A percentile compares a stretch with the other conserved stretches of the same genome.
Evolutionary conservation across 2,329 filamentous ascomycete species (phyloP).

Genomic region (Monosporascus sp.): DNA sequence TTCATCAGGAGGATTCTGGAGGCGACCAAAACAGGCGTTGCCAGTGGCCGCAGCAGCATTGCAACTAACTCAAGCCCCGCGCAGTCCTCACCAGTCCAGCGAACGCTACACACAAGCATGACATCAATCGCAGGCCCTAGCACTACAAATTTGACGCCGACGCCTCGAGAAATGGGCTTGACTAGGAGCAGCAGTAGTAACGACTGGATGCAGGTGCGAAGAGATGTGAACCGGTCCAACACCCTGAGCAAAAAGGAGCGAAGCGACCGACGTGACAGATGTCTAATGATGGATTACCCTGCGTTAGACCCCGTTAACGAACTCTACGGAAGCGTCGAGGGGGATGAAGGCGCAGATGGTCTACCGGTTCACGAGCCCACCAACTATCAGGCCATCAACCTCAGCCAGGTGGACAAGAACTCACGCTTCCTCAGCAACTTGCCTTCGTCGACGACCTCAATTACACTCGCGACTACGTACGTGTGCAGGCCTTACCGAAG

Average conservation of each 20-base stretch:
- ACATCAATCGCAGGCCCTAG: slow-evolving; percentile 43
- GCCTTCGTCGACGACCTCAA: slow-evolving; percentile 74
- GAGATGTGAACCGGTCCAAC: slow-evolving; percentile 93
- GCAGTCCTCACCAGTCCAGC: slow-evolving; percentile 38
- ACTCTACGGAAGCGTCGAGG: slow-evolving; percentile 76
- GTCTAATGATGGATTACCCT: slow-evolving; percentile 89
- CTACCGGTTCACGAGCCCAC: slow-evolving; percentile 75
- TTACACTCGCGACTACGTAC: slow-evolving; percentile 81
- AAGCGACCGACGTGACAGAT: slow-evolving; percentile 77
- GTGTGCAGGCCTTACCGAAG: slow-evolving; percentile 91
- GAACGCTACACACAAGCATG: slow-evolving; percentile 33
- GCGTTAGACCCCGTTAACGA: slow-evolving; percentile 87
- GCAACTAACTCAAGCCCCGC: slow-evolving; percentile 49
- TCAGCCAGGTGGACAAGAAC: slow-evolving; percentile 90
- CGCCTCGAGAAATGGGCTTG: slow-evolving; percentile 66
- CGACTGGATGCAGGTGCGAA: slow-evolving; percentile 96
- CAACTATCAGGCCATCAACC: slow-evolving; percentile 74
- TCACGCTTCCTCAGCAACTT: slow-evolving; percentile 82
- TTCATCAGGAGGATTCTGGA: slow-evolving; percentile 97
- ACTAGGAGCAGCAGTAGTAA: slow-evolving; percentile 47
- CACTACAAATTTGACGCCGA: slow-evolving; percentile 33
- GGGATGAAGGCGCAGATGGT: slow-evolving; percentile 84
- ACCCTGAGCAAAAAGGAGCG: slow-evolving; percentile 86
- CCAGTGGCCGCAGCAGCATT: slow-evolving; percentile 81
- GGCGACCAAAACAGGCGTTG: slow-evolving; percentile 88